Evolutionary conservation across 2,329 filamentous ascomycete genomes (phyloP).

Genomic region (Epichloe sp.): DNA sequence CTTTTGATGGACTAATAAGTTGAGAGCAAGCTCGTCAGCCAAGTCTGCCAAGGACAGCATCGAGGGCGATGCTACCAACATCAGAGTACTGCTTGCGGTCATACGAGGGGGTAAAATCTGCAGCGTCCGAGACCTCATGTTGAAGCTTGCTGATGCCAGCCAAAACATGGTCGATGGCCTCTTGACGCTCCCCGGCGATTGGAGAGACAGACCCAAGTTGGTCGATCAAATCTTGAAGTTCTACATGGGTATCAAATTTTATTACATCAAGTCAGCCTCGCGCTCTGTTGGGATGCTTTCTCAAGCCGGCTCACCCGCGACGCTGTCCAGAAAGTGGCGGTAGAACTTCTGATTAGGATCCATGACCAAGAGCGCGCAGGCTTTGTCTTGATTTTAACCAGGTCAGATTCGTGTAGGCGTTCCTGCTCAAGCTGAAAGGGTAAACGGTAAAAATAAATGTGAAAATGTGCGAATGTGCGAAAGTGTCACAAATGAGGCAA

Average conservation of each 20-base stretch:
- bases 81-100: conserved; percentile 79
- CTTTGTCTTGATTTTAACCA: neutral
- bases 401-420: neutral
- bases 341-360: conserved; percentile 66
- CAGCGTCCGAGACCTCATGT: conserved; percentile 72
- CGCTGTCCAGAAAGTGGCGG: conserved; percentile 65
- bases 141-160: conserved; percentile 69
- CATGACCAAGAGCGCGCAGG: conserved; percentile 11
- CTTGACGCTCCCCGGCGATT: conserved; percentile 59
- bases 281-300: neutral
- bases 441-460: no score
- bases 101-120: conserved; percentile 72
- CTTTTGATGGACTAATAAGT: conserved; percentile 60
- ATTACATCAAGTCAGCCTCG: neutral
- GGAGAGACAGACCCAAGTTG: conserved; percentile 49
- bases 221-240: conserved; percentile 62
- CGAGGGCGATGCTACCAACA: conserved; percentile 30
- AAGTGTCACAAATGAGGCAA: no score
- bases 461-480: no score
- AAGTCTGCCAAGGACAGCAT: neutral
- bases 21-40: neutral
- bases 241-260: conserved; percentile 29
- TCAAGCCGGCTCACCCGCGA: conserved; percentile 45
- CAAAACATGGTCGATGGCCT: conserved; percentile 70
- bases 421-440: no score